Evolutionary conservation across 2,329 filamentous ascomycete genomes (phyloP).

Genomic region (Botrytis paeoniae): DNA sequence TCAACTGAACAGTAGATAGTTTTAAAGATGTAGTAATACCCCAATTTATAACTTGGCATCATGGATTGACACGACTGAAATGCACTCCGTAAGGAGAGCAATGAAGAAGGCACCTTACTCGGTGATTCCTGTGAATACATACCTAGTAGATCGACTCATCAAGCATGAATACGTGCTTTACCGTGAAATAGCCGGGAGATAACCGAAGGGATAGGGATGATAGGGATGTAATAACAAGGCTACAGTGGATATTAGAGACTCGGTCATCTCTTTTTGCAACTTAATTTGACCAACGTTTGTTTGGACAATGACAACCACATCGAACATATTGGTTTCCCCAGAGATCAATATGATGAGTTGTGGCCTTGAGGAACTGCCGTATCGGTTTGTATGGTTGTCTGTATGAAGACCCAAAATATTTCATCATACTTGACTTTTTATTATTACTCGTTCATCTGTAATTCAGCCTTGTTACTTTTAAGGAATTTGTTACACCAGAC

Average conservation of each 20-base stretch:
- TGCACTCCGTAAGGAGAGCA: background rate
- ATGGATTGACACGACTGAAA: background rate
- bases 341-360: background rate
- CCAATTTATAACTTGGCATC: background rate
- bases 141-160: background rate
- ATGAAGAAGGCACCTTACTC: background rate
- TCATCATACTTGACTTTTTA: background rate
- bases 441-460: conserved; percentile 4
- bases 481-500: background rate
- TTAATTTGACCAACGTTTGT: conserved; percentile 2
- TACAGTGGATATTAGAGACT: conserved; percentile 2
- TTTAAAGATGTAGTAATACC: background rate
- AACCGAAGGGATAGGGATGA: conserved; percentile 7
- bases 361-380: background rate
- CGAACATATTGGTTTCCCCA: conserved; percentile 1
- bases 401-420: background rate
- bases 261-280: background rate
- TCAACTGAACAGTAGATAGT: background rate
- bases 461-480: conserved; percentile 4
- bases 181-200: conserved; percentile 9
- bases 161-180: background rate
- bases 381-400: background rate
- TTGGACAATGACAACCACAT: background rate
- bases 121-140: background rate
- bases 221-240: conserved; percentile 1